Evolutionary conservation across 306 rosid species (phyloP).

Genomic region (Acmispon strigosus): DNA sequence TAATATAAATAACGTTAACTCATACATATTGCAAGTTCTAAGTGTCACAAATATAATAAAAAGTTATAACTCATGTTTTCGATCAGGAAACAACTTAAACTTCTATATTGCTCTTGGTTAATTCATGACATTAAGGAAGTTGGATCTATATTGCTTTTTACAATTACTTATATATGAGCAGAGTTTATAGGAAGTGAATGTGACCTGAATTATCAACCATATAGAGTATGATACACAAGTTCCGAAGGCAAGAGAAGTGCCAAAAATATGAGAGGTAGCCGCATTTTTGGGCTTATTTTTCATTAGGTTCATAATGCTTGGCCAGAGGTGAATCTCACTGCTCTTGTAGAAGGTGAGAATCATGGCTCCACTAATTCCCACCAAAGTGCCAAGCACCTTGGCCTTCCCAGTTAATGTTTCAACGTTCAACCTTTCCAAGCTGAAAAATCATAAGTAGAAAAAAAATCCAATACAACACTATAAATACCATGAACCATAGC

Average conservation of each 20-base stretch:
- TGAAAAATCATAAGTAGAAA: not conserved
- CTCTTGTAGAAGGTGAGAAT: conserved; percentile 18
- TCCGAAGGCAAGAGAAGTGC: conserved; percentile 5
- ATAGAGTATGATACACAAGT: conserved; percentile 19
- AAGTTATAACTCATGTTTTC: no score
- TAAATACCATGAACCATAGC: no score
- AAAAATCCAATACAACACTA: not conserved
- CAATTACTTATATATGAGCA: no score
- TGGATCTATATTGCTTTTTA: no score
- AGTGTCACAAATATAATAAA: no score
- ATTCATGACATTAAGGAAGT: no score
- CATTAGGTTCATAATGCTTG: conserved; percentile 3
- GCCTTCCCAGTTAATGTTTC: conserved; percentile 21
- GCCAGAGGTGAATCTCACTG: conserved; percentile 20
- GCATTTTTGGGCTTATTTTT: not conserved
- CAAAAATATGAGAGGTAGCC: not conserved
- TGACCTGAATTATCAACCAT: conserved; percentile 26
- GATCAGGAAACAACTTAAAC: no score
- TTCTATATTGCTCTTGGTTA: no score
- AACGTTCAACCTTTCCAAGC: conserved; percentile 16
- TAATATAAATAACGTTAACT: no score
- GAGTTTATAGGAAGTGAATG: not conserved
- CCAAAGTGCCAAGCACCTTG: conserved; percentile 10
- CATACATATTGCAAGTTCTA: no score
- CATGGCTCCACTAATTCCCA: conserved; percentile 30